These are phyloP conservation scores for Moricandia moricandioides DNA, from an alignment of 345 rosid species.

Conservation along the genomic window DNA sequence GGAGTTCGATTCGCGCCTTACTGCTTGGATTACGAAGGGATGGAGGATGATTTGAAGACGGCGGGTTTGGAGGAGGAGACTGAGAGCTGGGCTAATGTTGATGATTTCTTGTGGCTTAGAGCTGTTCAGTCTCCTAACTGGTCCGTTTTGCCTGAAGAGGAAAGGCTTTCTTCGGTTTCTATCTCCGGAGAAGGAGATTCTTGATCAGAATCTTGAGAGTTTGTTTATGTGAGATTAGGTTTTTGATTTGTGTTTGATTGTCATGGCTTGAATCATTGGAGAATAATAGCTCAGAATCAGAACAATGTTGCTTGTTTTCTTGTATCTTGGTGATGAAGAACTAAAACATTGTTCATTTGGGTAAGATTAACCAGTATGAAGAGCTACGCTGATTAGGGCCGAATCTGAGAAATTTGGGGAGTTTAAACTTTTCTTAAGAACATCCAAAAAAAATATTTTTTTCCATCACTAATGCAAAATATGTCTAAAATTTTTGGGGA, in stretches of 20 bases:
- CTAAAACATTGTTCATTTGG: background rate
- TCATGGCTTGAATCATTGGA: background rate
- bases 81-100: constrained; percentile 67
- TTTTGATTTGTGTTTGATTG: background rate
- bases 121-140: constrained; percentile 82
- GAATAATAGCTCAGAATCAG: background rate
- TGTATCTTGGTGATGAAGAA: background rate
- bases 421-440: too few species aligned
- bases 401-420: too few species aligned
- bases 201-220: background rate
- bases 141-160: constrained; percentile 61
- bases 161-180: constrained; percentile 46
- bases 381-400: background rate
- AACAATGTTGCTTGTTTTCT: background rate
- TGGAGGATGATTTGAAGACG: constrained; percentile 58
- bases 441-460: too few species aligned
- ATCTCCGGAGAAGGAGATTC: constrained; percentile 21
- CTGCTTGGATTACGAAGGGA: constrained; percentile 47
- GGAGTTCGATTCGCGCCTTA: constrained; percentile 53
- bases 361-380: background rate
- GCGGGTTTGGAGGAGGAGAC: constrained; percentile 68
- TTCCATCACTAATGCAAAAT: too few species aligned
- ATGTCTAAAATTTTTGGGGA: too few species aligned
- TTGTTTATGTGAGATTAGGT: background rate
- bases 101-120: constrained; percentile 89